Evolutionary conservation across 148 eudicot genomes (phyloP).

Genomic region (Cornus controversa): DNA sequence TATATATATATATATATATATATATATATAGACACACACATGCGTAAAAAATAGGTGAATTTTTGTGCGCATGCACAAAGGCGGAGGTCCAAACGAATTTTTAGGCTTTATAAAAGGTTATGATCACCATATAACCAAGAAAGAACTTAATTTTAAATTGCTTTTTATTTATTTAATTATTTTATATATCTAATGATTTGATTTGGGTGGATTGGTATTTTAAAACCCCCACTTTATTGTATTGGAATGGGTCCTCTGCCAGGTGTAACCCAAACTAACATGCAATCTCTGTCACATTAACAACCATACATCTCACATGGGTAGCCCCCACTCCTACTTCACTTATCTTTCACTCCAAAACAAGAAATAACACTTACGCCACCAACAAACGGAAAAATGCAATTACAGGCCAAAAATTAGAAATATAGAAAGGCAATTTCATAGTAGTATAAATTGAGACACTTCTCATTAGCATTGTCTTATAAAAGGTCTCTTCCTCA

Average conservation of each 20-base stretch:
- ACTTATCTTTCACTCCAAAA: conserved; percentile 3
- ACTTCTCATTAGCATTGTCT: background rate
- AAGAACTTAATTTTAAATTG: too few relatives aligned
- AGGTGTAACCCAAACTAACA: conserved; percentile 11
- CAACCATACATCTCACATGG: conserved; percentile 35
- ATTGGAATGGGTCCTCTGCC: background rate
- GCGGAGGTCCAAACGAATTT: too few relatives aligned
- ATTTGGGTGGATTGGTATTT: background rate
- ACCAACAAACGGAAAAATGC: background rate
- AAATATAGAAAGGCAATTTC: background rate
- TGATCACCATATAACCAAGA: background rate
- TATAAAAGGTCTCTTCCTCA: background rate
- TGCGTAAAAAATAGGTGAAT: too few relatives aligned
- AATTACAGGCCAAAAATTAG: background rate
- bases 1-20: too few relatives aligned
- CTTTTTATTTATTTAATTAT: background rate
- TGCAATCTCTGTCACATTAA: conserved; percentile 15
- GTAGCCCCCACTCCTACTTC: background rate
- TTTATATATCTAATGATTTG: background rate
- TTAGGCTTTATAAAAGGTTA: background rate
- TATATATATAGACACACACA: too few relatives aligned
- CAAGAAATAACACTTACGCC: background rate
- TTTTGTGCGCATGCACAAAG: too few relatives aligned
- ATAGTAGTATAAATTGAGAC: background rate
- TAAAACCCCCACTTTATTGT: conserved; percentile 4